Base-by-base conservation (phyloP, 176 grass and related monocot genomes). In the Stipa capillata region DNA sequence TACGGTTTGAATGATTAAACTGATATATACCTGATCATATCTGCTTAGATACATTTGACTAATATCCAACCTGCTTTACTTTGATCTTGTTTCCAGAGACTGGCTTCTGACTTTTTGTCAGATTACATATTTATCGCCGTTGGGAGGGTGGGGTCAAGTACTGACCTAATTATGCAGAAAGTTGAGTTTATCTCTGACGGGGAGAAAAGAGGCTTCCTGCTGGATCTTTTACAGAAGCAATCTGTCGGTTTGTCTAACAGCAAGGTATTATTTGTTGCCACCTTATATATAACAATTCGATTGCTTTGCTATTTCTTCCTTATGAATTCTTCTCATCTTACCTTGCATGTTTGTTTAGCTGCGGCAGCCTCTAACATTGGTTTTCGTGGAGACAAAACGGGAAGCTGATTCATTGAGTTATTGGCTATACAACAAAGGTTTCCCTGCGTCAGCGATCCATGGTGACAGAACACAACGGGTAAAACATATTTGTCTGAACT, bases 351-450 rank as follows among this genome's bases (percentile, higher is more conserved):
- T 44, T 79, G 12, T 87, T 13, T 91, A 50, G 7, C 21, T 69
- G 78, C 78, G 82, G 76, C 83, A 88, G 50, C 69, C 53, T 76
- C 65, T 91, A 64, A 97, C 90, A 29, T 80, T 97, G 72, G 83
- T 97, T 70, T 97, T 93, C 86, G 90, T 97, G 80, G 90, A 91
- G 89, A 97, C 88, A 9, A 97, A 93, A 84, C 72, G 80, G 44
- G 83, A 82, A 68, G 90, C 93, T 48, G 90, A 93, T 52, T 85
- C 83, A 25, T 74, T 97, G 77, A 64, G 74, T 45, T 32, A 73
- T n/a, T 93, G 74, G 83, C 65, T 97, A 34, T 76, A 64, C 21
- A 58, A 24, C 87, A 84, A 84, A 75, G 85, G 90, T 55, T 93
- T 90, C n/a, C 83, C 64, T 23, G 85, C 93, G 43, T 85, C 85